These are phyloP conservation scores for Scytalidium lignicola DNA, from an alignment of 2,329 filamentous ascomycete genomes.

Conservation along the genomic window DNA sequence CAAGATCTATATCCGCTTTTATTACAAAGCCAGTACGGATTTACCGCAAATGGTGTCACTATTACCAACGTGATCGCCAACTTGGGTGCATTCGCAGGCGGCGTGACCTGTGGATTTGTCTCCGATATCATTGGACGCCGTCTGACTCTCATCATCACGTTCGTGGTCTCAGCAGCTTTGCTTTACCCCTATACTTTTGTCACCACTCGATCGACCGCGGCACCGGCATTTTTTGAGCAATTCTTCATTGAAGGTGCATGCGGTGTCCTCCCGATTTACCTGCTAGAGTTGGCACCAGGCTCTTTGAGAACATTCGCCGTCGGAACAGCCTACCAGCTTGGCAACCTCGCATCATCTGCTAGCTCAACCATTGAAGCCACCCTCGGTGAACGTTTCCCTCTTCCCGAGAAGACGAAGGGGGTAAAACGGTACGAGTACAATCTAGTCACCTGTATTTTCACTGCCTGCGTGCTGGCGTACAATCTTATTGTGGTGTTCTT, in stretches of 20 bases:
- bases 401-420: conserved; percentile 49
- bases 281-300: conserved; percentile 67
- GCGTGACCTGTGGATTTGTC: conserved; percentile 59
- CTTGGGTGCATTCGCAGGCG: conserved; percentile 64
- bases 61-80: conserved; percentile 70
- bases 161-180: conserved; percentile 52
- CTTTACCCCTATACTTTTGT: conserved; percentile 81
- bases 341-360: conserved; percentile 69
- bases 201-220: conserved; percentile 58
- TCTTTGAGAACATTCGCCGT: conserved; percentile 68
- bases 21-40: conserved; percentile 48
- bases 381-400: conserved; percentile 68
- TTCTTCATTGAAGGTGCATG: conserved; percentile 75
- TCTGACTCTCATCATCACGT: conserved; percentile 62
- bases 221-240: conserved; percentile 78
- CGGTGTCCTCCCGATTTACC: conserved; percentile 68
- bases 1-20: conserved; percentile 56
- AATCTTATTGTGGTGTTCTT: conserved; percentile 51
- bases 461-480: conserved; percentile 72
- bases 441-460: conserved; percentile 84
- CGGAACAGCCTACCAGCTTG: conserved; percentile 68
- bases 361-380: conserved; percentile 75
- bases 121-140: conserved; percentile 66
- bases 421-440: conserved; percentile 66
- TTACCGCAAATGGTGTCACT: conserved; percentile 40